Percentiles rank a stretch among this genome's conserved stretches.
Evolutionary conservation across 2,329 filamentous ascomycete species (phyloP).

Genomic region (Coniochaeta pulveracea): DNA sequence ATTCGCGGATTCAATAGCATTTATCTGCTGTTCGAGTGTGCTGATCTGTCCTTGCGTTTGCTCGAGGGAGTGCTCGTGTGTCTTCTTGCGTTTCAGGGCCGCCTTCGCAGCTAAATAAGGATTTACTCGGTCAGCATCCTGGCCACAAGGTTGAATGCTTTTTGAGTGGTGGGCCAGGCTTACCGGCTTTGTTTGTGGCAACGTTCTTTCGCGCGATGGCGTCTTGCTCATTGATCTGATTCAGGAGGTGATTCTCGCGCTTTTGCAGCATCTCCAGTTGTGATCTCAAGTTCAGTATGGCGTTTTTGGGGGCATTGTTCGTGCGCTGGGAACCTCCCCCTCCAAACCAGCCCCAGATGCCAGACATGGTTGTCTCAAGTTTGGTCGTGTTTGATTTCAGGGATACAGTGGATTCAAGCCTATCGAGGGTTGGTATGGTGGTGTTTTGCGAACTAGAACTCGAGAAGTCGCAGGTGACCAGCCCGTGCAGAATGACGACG

Average conservation of each 20-base stretch:
- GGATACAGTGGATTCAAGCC: no score
- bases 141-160: no score
- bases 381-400: no score
- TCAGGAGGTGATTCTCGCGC: conserved; percentile 81
- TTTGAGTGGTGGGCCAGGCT: conserved; percentile 18
- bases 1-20: conserved; percentile 93
- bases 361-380: conserved; percentile 34
- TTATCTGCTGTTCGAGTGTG: conserved; percentile 90
- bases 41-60: conserved; percentile 84
- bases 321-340: conserved; percentile 70
- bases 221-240: conserved; percentile 89
- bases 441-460: no score
- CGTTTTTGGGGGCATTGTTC: conserved; percentile 94
- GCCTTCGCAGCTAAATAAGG: conserved; percentile 64
- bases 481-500: conserved; percentile 3
- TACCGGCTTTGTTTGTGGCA: conserved; percentile 82
- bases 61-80: conserved; percentile 80
- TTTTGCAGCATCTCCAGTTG: conserved; percentile 98
- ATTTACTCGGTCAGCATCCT: conserved; percentile 11
- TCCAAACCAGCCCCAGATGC: conserved; percentile 86
- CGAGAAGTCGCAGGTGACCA: conserved; percentile 5
- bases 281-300: conserved; percentile 75
- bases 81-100: conserved; percentile 88
- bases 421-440: no score
- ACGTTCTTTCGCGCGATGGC: conserved; percentile 81